These are phyloP conservation scores for Phialocephala subalpina DNA, from an alignment of 2,329 filamentous ascomycete species.

Conservation along the genomic window DNA sequence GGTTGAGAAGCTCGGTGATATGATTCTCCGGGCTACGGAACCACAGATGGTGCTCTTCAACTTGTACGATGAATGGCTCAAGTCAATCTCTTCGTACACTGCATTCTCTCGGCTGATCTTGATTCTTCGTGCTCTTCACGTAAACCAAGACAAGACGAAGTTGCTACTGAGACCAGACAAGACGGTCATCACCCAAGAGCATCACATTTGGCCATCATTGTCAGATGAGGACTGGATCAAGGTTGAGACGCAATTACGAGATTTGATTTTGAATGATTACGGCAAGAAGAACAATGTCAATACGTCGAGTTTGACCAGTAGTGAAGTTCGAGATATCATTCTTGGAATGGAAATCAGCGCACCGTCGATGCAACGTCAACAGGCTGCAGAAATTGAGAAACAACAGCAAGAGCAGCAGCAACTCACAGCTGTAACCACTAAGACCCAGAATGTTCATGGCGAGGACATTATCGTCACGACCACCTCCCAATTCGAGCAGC, in stretches of 20 bases:
- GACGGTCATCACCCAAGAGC: conserved; percentile 96
- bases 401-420: conserved; percentile 97
- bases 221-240: conserved; percentile 99
- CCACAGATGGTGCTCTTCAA: conserved; percentile 99
- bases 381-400: conserved; percentile 98
- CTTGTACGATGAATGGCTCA: conserved; percentile 97
- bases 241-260: conserved; percentile 95
- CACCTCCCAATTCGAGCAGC: conserved; percentile 96
- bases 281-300: conserved; percentile 99
- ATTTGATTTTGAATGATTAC: conserved; percentile 97
- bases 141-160: conserved; percentile 99
- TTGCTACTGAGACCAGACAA: conserved; percentile 94
- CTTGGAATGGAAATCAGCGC: conserved; percentile 99
- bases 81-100: conserved; percentile 98
- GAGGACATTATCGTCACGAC: conserved; percentile 99
- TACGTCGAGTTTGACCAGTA: conserved; percentile 93
- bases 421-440: conserved; percentile 95
- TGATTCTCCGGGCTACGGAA: conserved; percentile 97
- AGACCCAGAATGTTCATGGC: conserved; percentile 95
- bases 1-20: conserved; percentile 98
- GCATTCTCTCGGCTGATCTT: conserved; percentile 95
- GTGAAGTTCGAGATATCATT: conserved; percentile 97
- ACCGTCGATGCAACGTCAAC: conserved; percentile 96
- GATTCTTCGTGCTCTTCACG: conserved; percentile 92
- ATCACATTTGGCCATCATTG: conserved; percentile 97